phyloP scores from a whole-genome alignment of 768 basidiomycete genomes.

The Leccinum truebloodii region DNA sequence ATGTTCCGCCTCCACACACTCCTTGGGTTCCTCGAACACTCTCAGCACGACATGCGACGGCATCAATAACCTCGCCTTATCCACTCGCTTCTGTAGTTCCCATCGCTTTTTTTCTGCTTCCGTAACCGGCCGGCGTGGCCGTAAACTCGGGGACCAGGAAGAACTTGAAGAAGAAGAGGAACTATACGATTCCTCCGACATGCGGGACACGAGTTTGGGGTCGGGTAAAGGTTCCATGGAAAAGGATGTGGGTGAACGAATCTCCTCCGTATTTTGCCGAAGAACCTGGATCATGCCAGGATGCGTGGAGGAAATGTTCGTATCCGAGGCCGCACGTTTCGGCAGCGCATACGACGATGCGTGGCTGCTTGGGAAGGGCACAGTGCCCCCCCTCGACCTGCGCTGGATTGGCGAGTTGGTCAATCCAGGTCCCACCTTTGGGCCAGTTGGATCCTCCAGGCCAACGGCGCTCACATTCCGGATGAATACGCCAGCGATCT shows the following conservation, averaged over 20 bases:
- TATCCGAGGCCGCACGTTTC: conserved; percentile 25
- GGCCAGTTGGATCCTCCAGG: conserved; percentile 68
- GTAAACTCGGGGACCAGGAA: conserved; percentile 20
- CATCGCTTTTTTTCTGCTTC: conserved; percentile 57
- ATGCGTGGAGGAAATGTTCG: conserved; percentile 11
- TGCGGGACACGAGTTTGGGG: conserved; percentile 3
- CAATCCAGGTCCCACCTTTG: conserved; percentile 4
- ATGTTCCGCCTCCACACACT: conserved; percentile 64
- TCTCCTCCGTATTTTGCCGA: conserved; percentile 14
- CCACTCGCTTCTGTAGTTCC: conserved; percentile 65
- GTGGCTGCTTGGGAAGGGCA: conserved; percentile 5
- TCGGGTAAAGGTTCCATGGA: conserved; percentile 18
- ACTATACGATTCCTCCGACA: conserved; percentile 30
- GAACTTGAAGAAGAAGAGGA: conserved; percentile 24
- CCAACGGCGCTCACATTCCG: conserved; percentile 60
- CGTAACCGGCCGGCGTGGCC: conserved; percentile 31
- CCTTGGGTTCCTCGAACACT: conserved; percentile 65
- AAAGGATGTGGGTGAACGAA: conserved; percentile 15
- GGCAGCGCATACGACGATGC: conserved; percentile 4
- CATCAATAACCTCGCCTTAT: conserved; percentile 61
- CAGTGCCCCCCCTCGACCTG: conserved; percentile 9
- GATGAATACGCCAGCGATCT: conserved; percentile 80
- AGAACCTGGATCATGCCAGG: conserved; percentile 15
- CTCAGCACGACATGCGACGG: too few species aligned
- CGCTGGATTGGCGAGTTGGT: conserved; percentile 7